Base-by-base conservation (phyloP, 2,329 filamentous ascomycete species). In the Ophiostoma angusticollis region DNA sequence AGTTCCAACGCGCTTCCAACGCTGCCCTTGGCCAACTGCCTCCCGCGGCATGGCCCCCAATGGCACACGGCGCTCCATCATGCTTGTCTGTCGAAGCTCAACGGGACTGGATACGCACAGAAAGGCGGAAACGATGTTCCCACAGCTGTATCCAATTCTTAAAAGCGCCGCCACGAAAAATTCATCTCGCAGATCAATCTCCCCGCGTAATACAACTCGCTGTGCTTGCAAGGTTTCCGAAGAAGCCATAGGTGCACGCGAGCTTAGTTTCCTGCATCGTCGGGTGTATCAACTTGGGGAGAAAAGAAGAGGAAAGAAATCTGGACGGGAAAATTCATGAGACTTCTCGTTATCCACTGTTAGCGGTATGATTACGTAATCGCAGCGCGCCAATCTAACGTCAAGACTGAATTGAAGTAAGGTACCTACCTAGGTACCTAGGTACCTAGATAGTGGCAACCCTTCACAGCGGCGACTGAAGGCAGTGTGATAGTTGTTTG, bases 81-180 rank as follows among this genome's bases (percentile, higher is more conserved):
- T 30, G n/a, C n/a, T 32, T 16, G 27, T 29, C 6, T 45, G 69
- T 74, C 66, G 70, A 66, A 59, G 65, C 70, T 72, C 68, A 74
- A 76, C 72, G 72, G 72, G 70, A 75, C 66, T 67, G 70, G 64
- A 64, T 62, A 68, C 52, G 60, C 57, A 72, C 61, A 58, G 35
- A n/a, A n/a, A 14, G 39, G 61, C 65, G 66, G 70, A 18, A 37
- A 16, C 29, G 8, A 24, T n/a, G 19, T 31, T 14, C 18, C 35
- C 12, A 18, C 27, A 36, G 27, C 31, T 30, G 62, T 70, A 66
- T 60, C 65, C 70, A 74, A 74, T 76, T 75, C 71, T 75, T 74
- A 60, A 58, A 73, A 74, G 70, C 69, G 62, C 67, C 71, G 65
- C 41, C 46, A 31, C 37, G 37, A 38, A 42, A 43, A 42, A 40